Base-by-base conservation (phyloP, 805 yeast genomes). In the Candida adriatica region DNA sequence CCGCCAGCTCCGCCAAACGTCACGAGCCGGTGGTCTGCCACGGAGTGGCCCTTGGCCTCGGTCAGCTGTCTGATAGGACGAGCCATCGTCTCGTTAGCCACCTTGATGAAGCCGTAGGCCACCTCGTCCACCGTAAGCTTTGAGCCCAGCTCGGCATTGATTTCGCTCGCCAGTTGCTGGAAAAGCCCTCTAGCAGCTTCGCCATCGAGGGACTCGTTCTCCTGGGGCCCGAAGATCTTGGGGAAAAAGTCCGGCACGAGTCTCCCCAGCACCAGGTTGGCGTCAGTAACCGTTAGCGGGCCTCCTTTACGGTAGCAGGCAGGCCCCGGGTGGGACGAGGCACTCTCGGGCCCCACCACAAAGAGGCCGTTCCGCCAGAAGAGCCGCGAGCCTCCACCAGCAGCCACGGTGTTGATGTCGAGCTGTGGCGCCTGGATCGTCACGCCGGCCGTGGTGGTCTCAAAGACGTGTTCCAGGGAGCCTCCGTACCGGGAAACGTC, bases 1-100 rank as follows among this genome's bases (percentile, higher is more conserved):
- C 95, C 95, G 33, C 95, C 95, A 16, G 94, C 94, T 29, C 95
- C 95, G 28, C 95, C 95, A 58, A 86, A 86, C 3, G 90, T 70
- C 2, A 87, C 94, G 37, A 86, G 58, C 36, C 79, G 61, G 53
- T 86, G 95, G 8, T 69, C 61, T 8, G 80, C 53, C 1, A 76
- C 67, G 25, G 72, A 66, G 48, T 76, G 75, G 5, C 95, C 95
- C 49, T 77, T 83, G 2, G 90, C 84, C 51, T 85, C 95, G 0
- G 95, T 85, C 31, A 86, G 59, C 25, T 81, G 77, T 37, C 95
- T 67, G 33, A 86, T 82, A 2, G 95, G 95, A 39, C 94, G 69
- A n/a, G 92, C 82, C 95, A 86, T 86, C 2, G 87, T 64, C 46
- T 83, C 94, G 47, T 82, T 79, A 2, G 95, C 95, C 6, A 86